Evolutionary conservation across 73 alveolate genomes (phyloP).

Genomic region (Tetrahymena thermophila): DNA sequence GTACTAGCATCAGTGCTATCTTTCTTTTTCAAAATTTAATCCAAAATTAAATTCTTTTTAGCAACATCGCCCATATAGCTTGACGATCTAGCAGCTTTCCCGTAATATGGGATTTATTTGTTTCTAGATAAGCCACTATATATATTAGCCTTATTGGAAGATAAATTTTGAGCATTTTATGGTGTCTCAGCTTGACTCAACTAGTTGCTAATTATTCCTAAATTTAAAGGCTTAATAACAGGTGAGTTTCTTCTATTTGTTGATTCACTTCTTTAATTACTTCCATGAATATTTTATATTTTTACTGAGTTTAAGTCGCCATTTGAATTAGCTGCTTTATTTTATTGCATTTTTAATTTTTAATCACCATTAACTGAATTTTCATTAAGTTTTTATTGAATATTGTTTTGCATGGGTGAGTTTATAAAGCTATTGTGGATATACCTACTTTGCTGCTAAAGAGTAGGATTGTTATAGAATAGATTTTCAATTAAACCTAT

Average conservation of each 20-base stretch:
- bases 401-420: background rate
- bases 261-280: background rate
- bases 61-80: background rate
- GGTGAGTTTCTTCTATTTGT: background rate
- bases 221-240: background rate
- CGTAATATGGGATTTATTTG: background rate
- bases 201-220: background rate
- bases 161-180: background rate
- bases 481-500: background rate
- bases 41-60: background rate
- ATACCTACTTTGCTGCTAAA: background rate
- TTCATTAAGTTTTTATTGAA: background rate
- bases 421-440: background rate
- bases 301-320: background rate
- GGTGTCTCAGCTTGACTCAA: background rate
- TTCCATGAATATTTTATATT: background rate
- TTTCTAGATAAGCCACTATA: background rate
- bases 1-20: background rate
- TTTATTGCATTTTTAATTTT: background rate
- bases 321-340: background rate
- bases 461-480: background rate
- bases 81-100: background rate
- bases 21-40: background rate
- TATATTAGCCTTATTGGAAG: background rate
- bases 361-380: background rate